Evolutionary conservation across 148 eudicot species (phyloP).

Genomic region (Spergularia marina): DNA sequence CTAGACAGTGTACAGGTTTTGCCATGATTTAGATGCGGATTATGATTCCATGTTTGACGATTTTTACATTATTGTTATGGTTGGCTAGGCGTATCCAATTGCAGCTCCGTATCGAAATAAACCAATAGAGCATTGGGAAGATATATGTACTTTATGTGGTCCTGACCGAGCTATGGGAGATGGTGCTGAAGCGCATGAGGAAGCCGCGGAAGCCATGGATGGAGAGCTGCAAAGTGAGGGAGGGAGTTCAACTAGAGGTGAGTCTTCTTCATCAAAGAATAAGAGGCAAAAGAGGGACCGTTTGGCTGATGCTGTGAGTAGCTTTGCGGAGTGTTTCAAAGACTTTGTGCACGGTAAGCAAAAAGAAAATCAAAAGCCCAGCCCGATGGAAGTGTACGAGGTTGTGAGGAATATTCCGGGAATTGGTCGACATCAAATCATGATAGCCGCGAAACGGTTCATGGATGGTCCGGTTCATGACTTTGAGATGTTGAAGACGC

Average conservation of each 20-base stretch:
- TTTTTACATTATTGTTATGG: not conserved
- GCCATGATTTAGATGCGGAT: too few species aligned
- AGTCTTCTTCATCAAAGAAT: not conserved
- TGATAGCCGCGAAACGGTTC: too few species aligned
- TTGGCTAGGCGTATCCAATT: not conserved
- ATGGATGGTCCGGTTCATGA: too few species aligned
- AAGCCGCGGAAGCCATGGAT: constrained; percentile 7
- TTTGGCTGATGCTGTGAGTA: constrained; percentile 6
- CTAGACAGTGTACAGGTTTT: too few species aligned
- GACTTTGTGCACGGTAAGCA: too few species aligned
- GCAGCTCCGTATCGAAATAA: not conserved
- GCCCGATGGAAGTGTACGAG: too few species aligned
- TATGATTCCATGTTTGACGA: too few species aligned
- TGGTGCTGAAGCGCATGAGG: not conserved
- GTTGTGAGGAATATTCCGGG: too few species aligned
- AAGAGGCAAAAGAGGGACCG: constrained; percentile 7
- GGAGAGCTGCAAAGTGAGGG: not conserved
- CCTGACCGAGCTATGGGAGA: not conserved
- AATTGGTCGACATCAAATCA: too few species aligned
- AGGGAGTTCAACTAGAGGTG: not conserved
- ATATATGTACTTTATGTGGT: not conserved
- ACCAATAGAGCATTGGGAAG: constrained; percentile 2
- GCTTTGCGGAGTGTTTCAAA: too few species aligned
- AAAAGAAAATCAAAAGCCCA: too few species aligned
- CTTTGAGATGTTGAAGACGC: too few species aligned